Base-by-base conservation (phyloP, 2,329 filamentous ascomycete genomes). In the Akanthomyces uredinophilus region DNA sequence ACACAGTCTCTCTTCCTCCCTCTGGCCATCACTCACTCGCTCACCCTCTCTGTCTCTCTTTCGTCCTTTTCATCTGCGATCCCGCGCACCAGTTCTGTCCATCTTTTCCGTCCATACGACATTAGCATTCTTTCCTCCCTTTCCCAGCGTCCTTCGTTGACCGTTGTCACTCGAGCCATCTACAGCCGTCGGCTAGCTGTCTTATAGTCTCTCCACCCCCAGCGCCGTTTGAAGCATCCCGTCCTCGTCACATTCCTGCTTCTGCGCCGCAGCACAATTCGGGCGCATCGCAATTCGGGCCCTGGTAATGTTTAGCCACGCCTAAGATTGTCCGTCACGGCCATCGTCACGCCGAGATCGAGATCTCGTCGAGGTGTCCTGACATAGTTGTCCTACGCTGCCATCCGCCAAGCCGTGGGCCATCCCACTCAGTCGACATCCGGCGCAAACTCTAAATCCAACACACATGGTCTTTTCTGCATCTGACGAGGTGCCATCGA, bases 1-100 rank as follows among this genome's bases (percentile, higher is more conserved):
- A 58, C 55, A 43, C 52, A 58, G 32, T 29, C 56, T 59, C 56
- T 59, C 55, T 50, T 43, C 56, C 56, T 59, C 44, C 56, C 44
- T 59, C 44, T 22, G 22, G 56, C 35, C 32, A n/a, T 35, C 56
- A 29, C 20, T 50, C 46, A 29, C 44, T 50, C 18, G 5, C 46
- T n/a, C n/a, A n/a, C n/a, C 54, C 41, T 37, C 39, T 46, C 39
- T 46, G 39, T 32, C 39, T 57, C 43, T 44, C 29, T 49, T 24
- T 13, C 11, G n/a, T 13, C 29, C 18, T 16, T 22, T 43, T 24
- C 18, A 35, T 57, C 41, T 24, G n/a, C 43, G 32, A 29, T 50
- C 35, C 22, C 14, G 27, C 44, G 14, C 44, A 3, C 29, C 55
- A 13, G 14, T 13, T n/a, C 6, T 43, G 24, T 20, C 22, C 16